Conservation (phyloP, 306 rosid species). For the Arachis stenosperma region DNA sequence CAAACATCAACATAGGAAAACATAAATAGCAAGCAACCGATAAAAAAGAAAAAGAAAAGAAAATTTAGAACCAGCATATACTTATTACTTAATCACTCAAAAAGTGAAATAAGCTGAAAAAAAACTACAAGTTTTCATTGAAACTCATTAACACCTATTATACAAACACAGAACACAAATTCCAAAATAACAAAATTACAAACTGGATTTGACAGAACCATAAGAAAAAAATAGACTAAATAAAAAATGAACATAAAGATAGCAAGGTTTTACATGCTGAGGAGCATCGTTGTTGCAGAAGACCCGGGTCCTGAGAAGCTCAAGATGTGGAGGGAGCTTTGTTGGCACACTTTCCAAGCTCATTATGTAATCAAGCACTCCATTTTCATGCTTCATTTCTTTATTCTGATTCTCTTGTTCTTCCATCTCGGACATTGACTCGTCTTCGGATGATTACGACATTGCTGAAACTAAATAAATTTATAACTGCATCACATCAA, state of each 20-base stretch:
- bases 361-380: conserved; percentile 51
- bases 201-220: too few relatives aligned
- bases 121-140: not conserved
- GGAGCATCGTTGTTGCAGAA: conserved; percentile 58
- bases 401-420: too few relatives aligned
- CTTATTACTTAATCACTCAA: not conserved
- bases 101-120: too few relatives aligned
- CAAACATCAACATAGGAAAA: conserved; percentile 41
- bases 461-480: too few relatives aligned
- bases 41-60: not conserved
- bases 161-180: too few relatives aligned
- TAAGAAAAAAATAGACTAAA: too few relatives aligned
- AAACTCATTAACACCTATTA: too few relatives aligned
- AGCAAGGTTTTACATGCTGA: conserved; percentile 40
- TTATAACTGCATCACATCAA: too few relatives aligned
- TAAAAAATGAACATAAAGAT: not conserved
- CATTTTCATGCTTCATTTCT: not conserved
- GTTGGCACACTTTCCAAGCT: conserved; percentile 50
- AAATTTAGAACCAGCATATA: not conserved
- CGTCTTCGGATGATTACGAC: too few relatives aligned
- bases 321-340: conserved; percentile 49
- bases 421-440: too few relatives aligned
- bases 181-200: too few relatives aligned
- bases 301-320: conserved; percentile 50
- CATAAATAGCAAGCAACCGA: conserved; percentile 10